phyloP scores from a whole-genome alignment of 2,329 filamentous ascomycete genomes.

The Hymenoscyphus infarciens region DNA sequence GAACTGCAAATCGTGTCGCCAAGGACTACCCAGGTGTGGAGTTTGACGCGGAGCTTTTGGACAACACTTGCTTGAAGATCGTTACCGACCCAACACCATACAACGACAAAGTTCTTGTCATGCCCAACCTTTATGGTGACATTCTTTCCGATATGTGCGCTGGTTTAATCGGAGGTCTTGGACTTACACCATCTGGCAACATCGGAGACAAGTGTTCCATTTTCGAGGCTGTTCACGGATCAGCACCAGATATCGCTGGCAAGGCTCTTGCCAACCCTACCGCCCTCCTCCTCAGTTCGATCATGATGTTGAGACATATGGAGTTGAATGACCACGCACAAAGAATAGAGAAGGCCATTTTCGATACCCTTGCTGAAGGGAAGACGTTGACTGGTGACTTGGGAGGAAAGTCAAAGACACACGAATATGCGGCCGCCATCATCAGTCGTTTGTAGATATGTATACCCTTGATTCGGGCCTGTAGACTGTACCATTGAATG shows the following conservation, averaged over 20 bases:
- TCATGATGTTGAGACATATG: constrained; percentile 99
- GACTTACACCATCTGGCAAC: constrained; percentile 95
- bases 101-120: constrained; percentile 98
- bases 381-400: constrained; percentile 95
- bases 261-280: constrained; percentile 97
- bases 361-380: constrained; percentile 91
- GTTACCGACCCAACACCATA: constrained; percentile 93
- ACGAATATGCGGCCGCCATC: constrained; percentile 90
- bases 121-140: constrained; percentile 98
- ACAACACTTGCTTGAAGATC: constrained; percentile 99
- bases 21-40: constrained; percentile 96
- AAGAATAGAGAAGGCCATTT: constrained; percentile 91
- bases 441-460: constrained; percentile 51
- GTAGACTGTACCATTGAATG: constrained; percentile 35
- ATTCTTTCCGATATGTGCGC: constrained; percentile 99
- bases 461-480: constrained; percentile 25
- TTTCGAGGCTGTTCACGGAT: constrained; percentile 98
- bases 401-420: constrained; percentile 92
- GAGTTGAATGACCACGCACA: constrained; percentile 77
- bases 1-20: constrained; percentile 76
- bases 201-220: constrained; percentile 99
- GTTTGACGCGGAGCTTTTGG: constrained; percentile 95
- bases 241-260: constrained; percentile 92
- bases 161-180: constrained; percentile 94
- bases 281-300: constrained; percentile 87